Evolutionary conservation across 768 basidiomycete species (phyloP), one percentile per base, ranked within the genome.

Genomic region (Boletus rubescentipes): DNA sequence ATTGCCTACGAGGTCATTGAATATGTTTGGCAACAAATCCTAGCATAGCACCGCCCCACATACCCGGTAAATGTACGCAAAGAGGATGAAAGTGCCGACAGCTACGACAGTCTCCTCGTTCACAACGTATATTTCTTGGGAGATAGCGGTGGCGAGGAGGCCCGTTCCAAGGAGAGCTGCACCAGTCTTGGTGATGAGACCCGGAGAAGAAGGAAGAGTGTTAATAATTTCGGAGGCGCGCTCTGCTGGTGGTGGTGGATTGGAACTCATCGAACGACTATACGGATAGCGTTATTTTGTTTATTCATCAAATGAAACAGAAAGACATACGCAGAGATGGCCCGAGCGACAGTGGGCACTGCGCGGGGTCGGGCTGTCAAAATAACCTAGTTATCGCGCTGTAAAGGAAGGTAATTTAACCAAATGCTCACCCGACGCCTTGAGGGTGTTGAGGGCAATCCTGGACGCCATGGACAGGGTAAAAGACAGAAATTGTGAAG

Each of bases 101-200:
- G 91, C 84, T 42, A 98, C 80, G 60, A 98, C 87, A 21, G 91
- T 86, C 79, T 98, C 97, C 73, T 98, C 95, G 72, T 97, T 97
- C 67, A 96, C 84, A 55, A 99, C 96, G 67, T 98, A 98, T 46
- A 98, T 85, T 75, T 99, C 95, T 69, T 93, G 90, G 14, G 93
- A 96, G 74, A 98, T 94, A 67, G 94, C 95, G 7, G 93, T 83
- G 15, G 95, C 96, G 51, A 87, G 76, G 55, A 91, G 77, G 65
- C 91, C 93, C 15, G 92, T 91, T 67, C 93, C 93, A 49, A 98
- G 85, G 66, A 98, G 79, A 65, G 93, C 89, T 48, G 90, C 84
- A 58, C 94, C 93, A 41, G 94, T 95, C 79, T 99, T 99, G 70
- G 93, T 93, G 79, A 95, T 80, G 73, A 97, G 80, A 69, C 85